Base-by-base conservation (phyloP, 2,329 filamentous ascomycete genomes). In the Plenodomus biglobosus region DNA sequence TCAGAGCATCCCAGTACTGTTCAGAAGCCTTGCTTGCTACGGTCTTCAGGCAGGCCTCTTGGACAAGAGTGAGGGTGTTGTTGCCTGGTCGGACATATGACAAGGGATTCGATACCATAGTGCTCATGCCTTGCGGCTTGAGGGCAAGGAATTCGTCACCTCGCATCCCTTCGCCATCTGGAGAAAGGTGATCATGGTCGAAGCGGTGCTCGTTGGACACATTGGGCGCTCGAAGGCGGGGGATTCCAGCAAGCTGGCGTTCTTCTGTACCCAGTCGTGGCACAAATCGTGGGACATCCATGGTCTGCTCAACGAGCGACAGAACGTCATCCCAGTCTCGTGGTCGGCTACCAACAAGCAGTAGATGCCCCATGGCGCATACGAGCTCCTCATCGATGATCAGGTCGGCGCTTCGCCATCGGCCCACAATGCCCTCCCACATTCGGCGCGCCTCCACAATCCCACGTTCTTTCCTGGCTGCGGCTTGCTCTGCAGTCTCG, bases 341-440 rank as follows among this genome's bases (percentile, higher is more conserved):
- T 16, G 81, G 76, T 10, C 79, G 73, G 30, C 71, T 75, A 15
- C 87, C 84, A 41, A 86, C 74, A 18, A 91, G 73, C n/a, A 97
- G 76, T 2, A 96, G 59, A 30, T 85, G 80, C 5, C 86, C 90
- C 88, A 97, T 95, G 22, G 87, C 80, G 63, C 84, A 86, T 3
- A 95, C 86, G 17, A 97, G 76, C 46, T 82, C 75, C 69, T 94
- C 90, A 61, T 96, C 92, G 17, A 97, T 78, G 40, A 79, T 62
- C 15, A 97, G 59, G 42, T 83, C 76, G 22, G 86, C 90, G 44
- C 80, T 77, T 44, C 79, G 81, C 92, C 92, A 97, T 54, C 84
- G 85, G n/a, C 76, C 71, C 16, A 90, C 76, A 38, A 95, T 80
- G 64, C 95, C 90, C 37, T 83, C 78, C 94, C 94, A 99, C 16